A percentile compares a stretch with the other conserved stretches of the same genome.
Evolutionary conservation across 495 filamentous ascomycete species (phyloP).

Genomic region (Trichoderma erinaceum): DNA sequence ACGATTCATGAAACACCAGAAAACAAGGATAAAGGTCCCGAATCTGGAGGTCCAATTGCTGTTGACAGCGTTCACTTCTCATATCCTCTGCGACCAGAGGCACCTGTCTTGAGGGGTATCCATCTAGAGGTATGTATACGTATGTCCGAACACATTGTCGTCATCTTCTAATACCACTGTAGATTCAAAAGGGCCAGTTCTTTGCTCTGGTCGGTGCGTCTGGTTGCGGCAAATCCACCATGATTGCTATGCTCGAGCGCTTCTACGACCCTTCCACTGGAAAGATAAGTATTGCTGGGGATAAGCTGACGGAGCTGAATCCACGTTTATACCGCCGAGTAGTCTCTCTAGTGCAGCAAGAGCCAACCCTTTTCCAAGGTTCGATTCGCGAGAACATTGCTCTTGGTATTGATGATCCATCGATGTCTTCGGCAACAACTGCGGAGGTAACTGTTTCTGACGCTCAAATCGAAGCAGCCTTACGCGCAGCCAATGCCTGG

Average conservation of each 20-base stretch:
- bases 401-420: conserved; percentile 27
- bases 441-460: conserved; percentile 22
- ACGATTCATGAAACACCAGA: conserved; percentile 32
- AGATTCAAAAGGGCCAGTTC: conserved; percentile 34
- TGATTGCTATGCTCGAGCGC: conserved; percentile 51
- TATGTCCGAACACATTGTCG: conserved; percentile 23
- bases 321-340: conserved; percentile 37
- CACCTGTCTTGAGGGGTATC: conserved; percentile 34
- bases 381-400: conserved; percentile 43
- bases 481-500: conserved; percentile 29
- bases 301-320: conserved; percentile 34
- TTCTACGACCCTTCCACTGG: conserved; percentile 57
- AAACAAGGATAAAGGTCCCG: conserved; percentile 26
- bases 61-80: conserved; percentile 44
- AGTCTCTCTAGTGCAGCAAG: conserved; percentile 37
- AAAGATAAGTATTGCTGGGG: conserved; percentile 42
- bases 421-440: not conserved
- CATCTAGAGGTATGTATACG: conserved; percentile 37
- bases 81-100: conserved; percentile 39
- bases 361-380: conserved; percentile 37
- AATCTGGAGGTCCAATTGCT: conserved; percentile 27
- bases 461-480: conserved; percentile 30
- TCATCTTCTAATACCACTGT: conserved; percentile 39
- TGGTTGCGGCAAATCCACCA: conserved; percentile 53
- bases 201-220: conserved; percentile 51